Evolutionary conservation across 306 rosid genomes (phyloP).

Genomic region (Biancaea sappan): DNA sequence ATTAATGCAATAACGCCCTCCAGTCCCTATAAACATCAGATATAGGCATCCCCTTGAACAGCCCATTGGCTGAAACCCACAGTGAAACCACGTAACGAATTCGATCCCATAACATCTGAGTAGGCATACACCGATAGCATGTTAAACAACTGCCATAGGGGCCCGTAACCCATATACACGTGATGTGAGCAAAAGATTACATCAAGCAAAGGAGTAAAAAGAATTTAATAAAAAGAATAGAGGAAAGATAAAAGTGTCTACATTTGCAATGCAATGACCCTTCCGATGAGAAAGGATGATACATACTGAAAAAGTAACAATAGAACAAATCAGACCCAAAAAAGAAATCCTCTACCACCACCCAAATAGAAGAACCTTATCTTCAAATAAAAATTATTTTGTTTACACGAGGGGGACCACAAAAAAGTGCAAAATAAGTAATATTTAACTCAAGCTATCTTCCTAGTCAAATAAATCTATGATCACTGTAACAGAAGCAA

Average conservation of each 20-base stretch:
- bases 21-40: no score
- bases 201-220: not conserved
- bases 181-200: not conserved
- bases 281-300: not conserved
- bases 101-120: no score
- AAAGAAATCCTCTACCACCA: not conserved
- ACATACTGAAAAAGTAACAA: not conserved
- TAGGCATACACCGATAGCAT: no score
- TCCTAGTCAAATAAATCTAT: conserved; percentile 1
- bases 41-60: no score
- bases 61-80: no score
- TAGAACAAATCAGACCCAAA: not conserved
- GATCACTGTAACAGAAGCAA: conserved; percentile 23
- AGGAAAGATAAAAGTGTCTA: not conserved
- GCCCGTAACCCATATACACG: not conserved
- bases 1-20: no score
- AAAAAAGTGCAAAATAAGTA: not conserved
- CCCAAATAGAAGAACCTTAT: not conserved
- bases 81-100: no score
- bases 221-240: not conserved
- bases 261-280: not conserved
- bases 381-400: not conserved
- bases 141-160: not conserved
- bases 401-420: not conserved
- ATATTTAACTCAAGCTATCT: not conserved